A percentile compares a stretch with the other conserved stretches of the same genome.
These are phyloP conservation scores for Backusella parvicylindrica DNA, from an alignment of 192 early-diverging fungal species.

Conservation along the genomic window DNA sequence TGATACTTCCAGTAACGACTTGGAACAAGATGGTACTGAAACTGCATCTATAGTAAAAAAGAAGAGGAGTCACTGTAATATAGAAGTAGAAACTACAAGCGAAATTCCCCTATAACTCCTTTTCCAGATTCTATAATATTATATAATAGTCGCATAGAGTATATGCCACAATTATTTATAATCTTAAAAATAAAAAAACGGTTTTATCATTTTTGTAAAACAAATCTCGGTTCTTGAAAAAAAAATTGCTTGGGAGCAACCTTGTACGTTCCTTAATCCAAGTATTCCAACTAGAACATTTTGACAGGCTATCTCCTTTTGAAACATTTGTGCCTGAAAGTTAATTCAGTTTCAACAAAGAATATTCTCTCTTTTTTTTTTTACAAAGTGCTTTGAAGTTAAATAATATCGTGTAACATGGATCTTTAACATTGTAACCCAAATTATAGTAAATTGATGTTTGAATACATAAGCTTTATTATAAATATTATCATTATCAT, in stretches of 20 bases:
- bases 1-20: not conserved
- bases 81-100: not conserved
- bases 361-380: too few relatives aligned
- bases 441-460: not conserved
- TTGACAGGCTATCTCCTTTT: not conserved
- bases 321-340: not conserved
- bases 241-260: too few relatives aligned
- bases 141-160: not conserved
- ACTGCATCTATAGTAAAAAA: not conserved
- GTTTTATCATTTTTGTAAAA: too few relatives aligned
- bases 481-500: too few relatives aligned
- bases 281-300: not conserved
- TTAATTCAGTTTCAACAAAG: not conserved
- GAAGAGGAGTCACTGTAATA: not conserved
- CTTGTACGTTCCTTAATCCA: too few relatives aligned
- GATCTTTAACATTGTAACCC: too few relatives aligned
- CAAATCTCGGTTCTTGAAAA: too few relatives aligned
- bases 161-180: too few relatives aligned
- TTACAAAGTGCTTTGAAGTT: too few relatives aligned
- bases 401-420: too few relatives aligned
- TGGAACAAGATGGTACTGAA: not conserved
- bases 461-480: not conserved
- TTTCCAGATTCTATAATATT: not conserved
- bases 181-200: too few relatives aligned
- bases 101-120: not conserved